Evolutionary conservation across 2,329 filamentous ascomycete genomes (phyloP).

Genomic region (Penicillium sp.): DNA sequence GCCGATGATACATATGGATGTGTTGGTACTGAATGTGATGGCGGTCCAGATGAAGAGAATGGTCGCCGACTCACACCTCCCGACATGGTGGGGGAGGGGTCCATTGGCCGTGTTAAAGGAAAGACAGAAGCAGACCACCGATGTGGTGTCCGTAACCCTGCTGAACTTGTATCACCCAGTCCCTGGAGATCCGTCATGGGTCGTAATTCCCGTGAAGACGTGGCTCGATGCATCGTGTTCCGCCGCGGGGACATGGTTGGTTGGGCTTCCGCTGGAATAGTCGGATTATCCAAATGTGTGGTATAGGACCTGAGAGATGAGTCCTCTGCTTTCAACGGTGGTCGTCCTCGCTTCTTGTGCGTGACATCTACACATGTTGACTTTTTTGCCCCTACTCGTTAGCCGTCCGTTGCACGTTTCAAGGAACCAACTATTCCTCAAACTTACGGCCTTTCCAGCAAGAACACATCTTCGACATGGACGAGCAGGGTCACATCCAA

Average conservation of each 20-base stretch:
- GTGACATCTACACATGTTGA: slow-evolving; percentile 47
- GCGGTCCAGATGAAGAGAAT: slow-evolving; percentile 35
- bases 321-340: slow-evolving; percentile 46
- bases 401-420: not conserved
- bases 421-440: not conserved
- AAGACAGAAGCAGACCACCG: slow-evolving; percentile 36
- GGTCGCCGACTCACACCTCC: slow-evolving; percentile 30
- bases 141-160: slow-evolving; percentile 25
- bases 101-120: slow-evolving; percentile 29
- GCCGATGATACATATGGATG: slow-evolving; percentile 28
- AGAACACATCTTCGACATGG: slow-evolving; percentile 49
- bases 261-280: slow-evolving; percentile 28
- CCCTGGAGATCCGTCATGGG: slow-evolving; percentile 41
- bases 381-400: slow-evolving; percentile 24
- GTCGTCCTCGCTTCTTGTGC: slow-evolving; percentile 49
- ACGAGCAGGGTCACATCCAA: slow-evolving; percentile 47
- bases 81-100: slow-evolving; percentile 27
- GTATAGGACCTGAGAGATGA: slow-evolving; percentile 35
- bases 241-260: slow-evolving; percentile 23
- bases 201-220: slow-evolving; percentile 40
- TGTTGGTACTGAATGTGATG: slow-evolving; percentile 24
- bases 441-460: slow-evolving; percentile 47
- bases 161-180: slow-evolving; percentile 18
- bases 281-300: slow-evolving; percentile 29
- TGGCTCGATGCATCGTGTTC: slow-evolving; percentile 32